Base-by-base conservation (phyloP, 352 stramenopile genomes). In the Aphanomyces cochlioides region DNA sequence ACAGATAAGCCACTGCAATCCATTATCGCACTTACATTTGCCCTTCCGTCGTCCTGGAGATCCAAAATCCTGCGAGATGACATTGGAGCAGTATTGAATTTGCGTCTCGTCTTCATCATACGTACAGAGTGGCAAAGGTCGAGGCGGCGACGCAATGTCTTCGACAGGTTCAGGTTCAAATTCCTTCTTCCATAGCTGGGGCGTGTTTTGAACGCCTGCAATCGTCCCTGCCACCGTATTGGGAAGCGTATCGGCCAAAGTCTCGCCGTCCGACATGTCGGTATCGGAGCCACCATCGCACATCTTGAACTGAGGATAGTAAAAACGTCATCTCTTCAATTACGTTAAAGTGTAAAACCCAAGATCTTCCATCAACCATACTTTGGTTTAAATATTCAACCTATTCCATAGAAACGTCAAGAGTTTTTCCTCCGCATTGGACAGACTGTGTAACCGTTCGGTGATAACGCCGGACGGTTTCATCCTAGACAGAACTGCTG, bases 31-130 rank as follows among this genome's bases (percentile, higher is more conserved):
- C 36, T 54, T 39, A 39, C 43, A 56, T 39, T 65, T 34, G 12
- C 37, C n/a, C 87, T 68, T 80, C 89, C 89, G 38, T 90, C 83
- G 57, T 90, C 81, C 39, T 81, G 89, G 78, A 89, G 75, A 48
- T 88, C 79, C 40, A 80, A 90, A 75, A 28, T 83, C 75, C 45
- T 78, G 78, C 17, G 88, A 82, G 66, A 90, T 77, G 0, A 82
- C 90, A 37, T 87, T 72, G 58, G 83, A 87, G 47, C 45, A 45
- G 80, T 91, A 91, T 47, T 83, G 56, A 68, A 93, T 93, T 77
- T 93, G 85, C 47, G 85, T 93, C 77, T 91, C 85, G 37, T 93
- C 83, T 66, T 91, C 85, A 50, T 92, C 85, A 12, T 87, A 76
- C 56, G 53, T 67, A 47, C 21, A 72, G 7, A 54, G 45, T 50